Base-by-base conservation (phyloP, 768 basidiomycete species). In the Plicaturopsis crispa region DNA sequence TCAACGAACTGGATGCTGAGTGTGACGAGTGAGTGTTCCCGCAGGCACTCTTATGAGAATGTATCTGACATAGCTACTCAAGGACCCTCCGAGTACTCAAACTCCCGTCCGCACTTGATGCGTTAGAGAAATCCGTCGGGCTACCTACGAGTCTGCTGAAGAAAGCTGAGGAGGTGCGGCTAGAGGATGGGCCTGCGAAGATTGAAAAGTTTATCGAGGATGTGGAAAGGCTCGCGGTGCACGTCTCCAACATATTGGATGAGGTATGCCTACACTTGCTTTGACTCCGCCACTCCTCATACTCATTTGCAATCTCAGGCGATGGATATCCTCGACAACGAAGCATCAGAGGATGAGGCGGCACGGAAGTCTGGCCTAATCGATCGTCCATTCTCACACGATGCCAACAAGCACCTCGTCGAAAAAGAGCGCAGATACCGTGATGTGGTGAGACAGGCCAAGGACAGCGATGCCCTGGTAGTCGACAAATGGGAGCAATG, bases 401-500 rank as follows among this genome's bases (percentile, higher is more conserved):
- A 85, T 48, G 88, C 85, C 17, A 96, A 94, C 44, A 55, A 60
- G 14, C 78, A 84, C 20, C 67, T 94, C 5, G 70, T 80, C 13
- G 68, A 70, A 39, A 85, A 85, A 49, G 81, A 80, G 13, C 65
- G 72, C 43, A 71, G 79, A 36, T 93, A 91, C 50, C 71, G 80
- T 10, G 62, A 51, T n/a, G 78, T 90, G 13, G 65, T 98, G 3
- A 64, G 63, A 0, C 73, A 84, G 42, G 94, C 92, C 1, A 62
- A 65, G 1, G 72, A 70, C 22, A 90, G 87, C 51, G 91, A 98
- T 51, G 75, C 70, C 21, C 65, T 75, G 2, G 84, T 97, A 1
- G 63, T 80, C 14, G 65, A 72, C 44, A 92, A 96, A 57, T 96
- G 89, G 86, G 80, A 80, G 26, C 78, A 92, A 49, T 94, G 90